These are phyloP conservation scores for Aristolochia fimbriata DNA, from an alignment of 164 flowering plant genomes.

Conservation along the genomic window DNA sequence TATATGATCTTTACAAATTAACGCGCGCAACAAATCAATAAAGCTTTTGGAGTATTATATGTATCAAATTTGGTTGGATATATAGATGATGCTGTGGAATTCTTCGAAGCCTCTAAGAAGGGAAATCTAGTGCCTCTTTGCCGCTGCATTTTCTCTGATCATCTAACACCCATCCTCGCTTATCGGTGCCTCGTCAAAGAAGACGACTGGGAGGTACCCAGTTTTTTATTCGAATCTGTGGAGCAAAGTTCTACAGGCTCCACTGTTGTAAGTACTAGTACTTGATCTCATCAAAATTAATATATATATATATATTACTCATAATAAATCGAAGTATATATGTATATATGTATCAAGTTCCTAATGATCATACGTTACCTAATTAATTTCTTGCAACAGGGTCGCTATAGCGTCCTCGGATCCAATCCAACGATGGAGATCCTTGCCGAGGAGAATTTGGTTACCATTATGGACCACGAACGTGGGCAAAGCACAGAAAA, in stretches of 20 bases:
- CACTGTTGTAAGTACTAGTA: slow-evolving; percentile 35
- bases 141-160: slow-evolving; percentile 61
- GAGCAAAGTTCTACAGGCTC: slow-evolving; percentile 39
- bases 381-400: slow-evolving; percentile 33
- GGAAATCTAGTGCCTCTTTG: slow-evolving; percentile 62
- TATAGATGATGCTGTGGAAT: slow-evolving; percentile 21
- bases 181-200: slow-evolving; percentile 81
- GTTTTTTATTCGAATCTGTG: slow-evolving; percentile 75
- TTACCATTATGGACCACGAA: slow-evolving; percentile 56
- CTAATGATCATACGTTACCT: no score
- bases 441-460: slow-evolving; percentile 57
- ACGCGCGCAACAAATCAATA: not conserved
- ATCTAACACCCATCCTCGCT: slow-evolving; percentile 72
- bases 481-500: slow-evolving; percentile 40
- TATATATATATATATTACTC: no score
- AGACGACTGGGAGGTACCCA: slow-evolving; percentile 74
- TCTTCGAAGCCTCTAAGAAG: slow-evolving; percentile 43
- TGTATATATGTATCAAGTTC: no score
- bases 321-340: no score
- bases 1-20: not conserved
- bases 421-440: slow-evolving; percentile 71
- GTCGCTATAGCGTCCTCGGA: slow-evolving; percentile 73
- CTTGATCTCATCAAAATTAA: no score
- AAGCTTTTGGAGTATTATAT: slow-evolving; percentile 3
- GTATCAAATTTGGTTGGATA: not conserved